phyloP scores from a whole-genome alignment of 371 early-diverging fungal species.

The Actinomortierella ambigua region DNA sequence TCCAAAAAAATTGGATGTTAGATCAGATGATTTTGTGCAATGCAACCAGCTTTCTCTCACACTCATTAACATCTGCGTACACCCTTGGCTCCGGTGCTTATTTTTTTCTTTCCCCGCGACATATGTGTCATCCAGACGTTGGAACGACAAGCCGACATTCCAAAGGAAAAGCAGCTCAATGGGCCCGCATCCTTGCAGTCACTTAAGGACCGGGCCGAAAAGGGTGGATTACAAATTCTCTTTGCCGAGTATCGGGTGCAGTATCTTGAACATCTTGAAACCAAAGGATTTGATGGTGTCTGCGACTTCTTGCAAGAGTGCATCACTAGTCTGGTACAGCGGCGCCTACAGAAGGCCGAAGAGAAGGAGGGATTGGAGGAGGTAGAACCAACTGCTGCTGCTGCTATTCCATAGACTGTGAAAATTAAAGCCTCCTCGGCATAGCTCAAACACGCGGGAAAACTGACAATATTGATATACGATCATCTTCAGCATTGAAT shows the following conservation, averaged over 20 bases:
- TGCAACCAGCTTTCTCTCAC: neutral
- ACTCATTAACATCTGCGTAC: too few species aligned
- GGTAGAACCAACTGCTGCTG: too few species aligned
- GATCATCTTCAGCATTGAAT: too few species aligned
- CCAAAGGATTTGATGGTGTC: constrained; percentile 54
- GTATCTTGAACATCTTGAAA: constrained; percentile 52
- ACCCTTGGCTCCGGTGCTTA: neutral
- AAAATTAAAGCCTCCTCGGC: too few species aligned
- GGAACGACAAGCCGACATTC: constrained; percentile 14
- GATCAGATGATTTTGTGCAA: neutral
- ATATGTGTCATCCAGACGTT: constrained; percentile 9
- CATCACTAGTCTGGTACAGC: constrained; percentile 38
- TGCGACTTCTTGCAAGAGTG: constrained; percentile 52
- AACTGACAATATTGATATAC: too few species aligned
- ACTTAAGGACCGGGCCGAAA: constrained; percentile 29
- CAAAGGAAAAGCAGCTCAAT: constrained; percentile 20
- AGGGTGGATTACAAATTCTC: constrained; percentile 47
- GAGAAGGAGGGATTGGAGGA: too few species aligned
- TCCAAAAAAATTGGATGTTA: neutral
- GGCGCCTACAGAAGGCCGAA: constrained; percentile 13
- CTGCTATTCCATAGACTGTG: too few species aligned
- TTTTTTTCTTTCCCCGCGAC: neutral
- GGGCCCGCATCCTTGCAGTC: constrained; percentile 24
- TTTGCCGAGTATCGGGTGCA: constrained; percentile 56
- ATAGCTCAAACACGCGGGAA: too few species aligned